Base-by-base conservation (phyloP, 2,329 filamentous ascomycete genomes). In the Cordyceps javanica region DNA sequence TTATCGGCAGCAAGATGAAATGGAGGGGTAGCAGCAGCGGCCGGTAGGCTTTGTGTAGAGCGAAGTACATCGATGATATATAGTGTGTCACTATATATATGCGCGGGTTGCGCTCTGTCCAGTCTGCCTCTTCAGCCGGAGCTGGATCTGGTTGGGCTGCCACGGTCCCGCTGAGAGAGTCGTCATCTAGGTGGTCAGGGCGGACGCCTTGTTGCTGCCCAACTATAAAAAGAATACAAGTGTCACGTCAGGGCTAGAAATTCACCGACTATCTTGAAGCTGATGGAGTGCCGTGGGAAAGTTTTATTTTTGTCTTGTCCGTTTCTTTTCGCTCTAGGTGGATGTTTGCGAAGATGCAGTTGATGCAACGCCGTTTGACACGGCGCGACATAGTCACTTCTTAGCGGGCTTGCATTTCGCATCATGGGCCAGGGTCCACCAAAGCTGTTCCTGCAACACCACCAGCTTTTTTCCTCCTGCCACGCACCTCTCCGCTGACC, bases 11-110 rank as follows among this genome's bases (percentile, higher is more conserved):
- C 32, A 28, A 10, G 19, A 9, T 28, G 14, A 30, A 28, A 56
- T 48, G 53, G 53, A 49, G 53, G 42, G 53, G 53, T 56, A 56
- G 44, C 42, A 6, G 42, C 19, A 30, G 44, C 44, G 25, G 34
- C 44, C 30, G 13, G 23, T 19, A 13, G 23, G 32, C 14, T 30
- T 28, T 48, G 34, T 41, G 45, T 56, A 39, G 32, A 23, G 32
- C 38, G 23, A 41, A 49, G 41, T 49, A 34, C 25, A 36, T 23
- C 41, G 25, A 39, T 41, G 42, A 39, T 41, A 55, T 49, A 41
- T 25, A 45, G 44, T 46, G 53, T 39, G 53, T 39, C 32, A 56
- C 53, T 56, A 56, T 56, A 56, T 56, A 54, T 54, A 56, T 56
- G 49, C 49, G 53, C 53, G 49, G 53, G 42, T 56, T 49, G 51